Conservation (phyloP, 352 stramenopile species). For the Phytopythium sindhum region DNA sequence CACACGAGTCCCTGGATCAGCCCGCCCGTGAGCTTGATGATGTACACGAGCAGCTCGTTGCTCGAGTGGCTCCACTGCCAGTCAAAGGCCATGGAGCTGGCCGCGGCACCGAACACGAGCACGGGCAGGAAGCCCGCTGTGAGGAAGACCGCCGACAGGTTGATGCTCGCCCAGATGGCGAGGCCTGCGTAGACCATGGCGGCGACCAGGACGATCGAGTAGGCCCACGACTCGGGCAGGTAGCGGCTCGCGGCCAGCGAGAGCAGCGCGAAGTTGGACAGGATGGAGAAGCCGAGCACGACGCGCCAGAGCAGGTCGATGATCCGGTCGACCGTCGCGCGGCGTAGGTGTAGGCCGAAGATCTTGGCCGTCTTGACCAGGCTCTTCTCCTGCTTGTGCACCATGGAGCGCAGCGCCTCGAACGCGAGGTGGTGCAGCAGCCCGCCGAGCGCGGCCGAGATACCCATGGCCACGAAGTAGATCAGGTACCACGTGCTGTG, state of each 20-base stretch:
- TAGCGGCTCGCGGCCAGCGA: slow-evolving; percentile 75
- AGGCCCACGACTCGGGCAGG: slow-evolving; percentile 68
- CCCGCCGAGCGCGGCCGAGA: slow-evolving; percentile 69
- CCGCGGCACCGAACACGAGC: slow-evolving; percentile 75
- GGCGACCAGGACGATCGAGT: slow-evolving; percentile 67
- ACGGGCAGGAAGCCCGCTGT: slow-evolving; percentile 78
- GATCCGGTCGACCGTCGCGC: slow-evolving; percentile 62
- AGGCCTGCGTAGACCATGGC: slow-evolving; percentile 64
- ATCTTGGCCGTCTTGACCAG: slow-evolving; percentile 61
- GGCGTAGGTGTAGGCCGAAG: slow-evolving; percentile 70
- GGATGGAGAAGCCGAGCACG: slow-evolving; percentile 75
- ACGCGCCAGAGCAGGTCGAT: slow-evolving; percentile 82
- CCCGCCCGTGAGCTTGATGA: slow-evolving; percentile 71
- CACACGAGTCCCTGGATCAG: slow-evolving; percentile 81
- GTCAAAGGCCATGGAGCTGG: slow-evolving; percentile 73
- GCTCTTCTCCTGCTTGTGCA: slow-evolving; percentile 67
- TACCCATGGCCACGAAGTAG: slow-evolving; percentile 85
- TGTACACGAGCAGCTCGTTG: slow-evolving; percentile 82
- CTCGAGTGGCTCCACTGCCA: slow-evolving; percentile 77
- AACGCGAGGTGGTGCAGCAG: slow-evolving; percentile 82
- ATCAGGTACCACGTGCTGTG: slow-evolving; percentile 75
- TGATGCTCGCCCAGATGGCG: slow-evolving; percentile 76
- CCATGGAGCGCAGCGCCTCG: slow-evolving; percentile 66
- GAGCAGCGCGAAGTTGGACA: slow-evolving; percentile 84
- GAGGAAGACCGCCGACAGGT: slow-evolving; percentile 82